Evolutionary conservation across 768 basidiomycete genomes (phyloP), one percentile per base, ranked within the genome.

Genomic region (Trametopsis cervina): DNA sequence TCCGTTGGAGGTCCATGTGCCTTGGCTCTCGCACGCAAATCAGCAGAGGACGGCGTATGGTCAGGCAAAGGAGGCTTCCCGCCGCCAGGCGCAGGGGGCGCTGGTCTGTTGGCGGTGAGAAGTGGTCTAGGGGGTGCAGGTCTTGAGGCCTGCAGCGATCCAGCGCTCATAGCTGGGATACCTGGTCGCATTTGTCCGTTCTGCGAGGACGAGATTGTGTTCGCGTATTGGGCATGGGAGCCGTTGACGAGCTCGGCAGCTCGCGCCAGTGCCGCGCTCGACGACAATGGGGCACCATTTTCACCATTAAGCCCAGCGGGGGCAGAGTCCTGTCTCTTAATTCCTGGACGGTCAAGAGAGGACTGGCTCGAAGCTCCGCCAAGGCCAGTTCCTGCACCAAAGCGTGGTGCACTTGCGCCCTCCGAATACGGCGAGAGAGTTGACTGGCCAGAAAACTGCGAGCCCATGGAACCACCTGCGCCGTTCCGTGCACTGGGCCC

Each of bases 311-410:
- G 42, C n/a, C 54, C 54, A 2, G 66, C 49, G 21, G 76, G 69
- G 11, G 71, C 69, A 9, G 66, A 70, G 15, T 78, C 77, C 51
- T 76, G 77, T 37, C 78, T 68, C 51, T 65, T 70, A 25, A 70
- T 57, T 23, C 57, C 42, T 3, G 67, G 66, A 9, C 77, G 69
- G 15, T 55, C 63, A 4, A 70, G 60, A 12, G 65, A 66, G 42
- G 73, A 66, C 61, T 77, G 79, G 39, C 51, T 41, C 9, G 63
- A 53, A 10, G 74, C 63, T 5, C 93, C 94, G 25, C 83, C 95
- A 17, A 96, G 78, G 2, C 95, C 95, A 2, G 92, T 94, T 1
- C 92, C 93, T 7, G 89, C 93, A 44, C 83, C 83, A 68, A 96
- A 97, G 1, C 95, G 78, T 0, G 89, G 83, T 4, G 84, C 74